phyloP scores from a whole-genome alignment of 164 flowering plant species.

The Pachysandra terminalis region DNA sequence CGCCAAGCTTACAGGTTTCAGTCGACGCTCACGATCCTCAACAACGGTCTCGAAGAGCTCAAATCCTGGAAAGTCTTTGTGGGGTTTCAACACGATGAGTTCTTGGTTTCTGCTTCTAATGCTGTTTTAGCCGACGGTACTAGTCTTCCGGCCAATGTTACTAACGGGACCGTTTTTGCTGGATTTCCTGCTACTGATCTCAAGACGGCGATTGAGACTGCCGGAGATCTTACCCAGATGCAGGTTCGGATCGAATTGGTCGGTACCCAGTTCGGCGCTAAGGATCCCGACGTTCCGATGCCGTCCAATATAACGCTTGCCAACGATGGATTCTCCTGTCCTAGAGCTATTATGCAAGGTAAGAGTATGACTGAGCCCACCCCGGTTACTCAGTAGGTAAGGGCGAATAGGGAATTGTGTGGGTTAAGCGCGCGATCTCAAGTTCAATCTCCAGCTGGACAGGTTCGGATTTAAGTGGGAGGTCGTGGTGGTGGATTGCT shows the following conservation, averaged over 20 bases:
- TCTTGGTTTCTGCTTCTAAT: constrained; percentile 63
- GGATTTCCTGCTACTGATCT: constrained; percentile 77
- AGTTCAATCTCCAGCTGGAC: too few species aligned
- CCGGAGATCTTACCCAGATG: constrained; percentile 75
- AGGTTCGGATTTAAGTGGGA: too few species aligned
- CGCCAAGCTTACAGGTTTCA: constrained; percentile 64
- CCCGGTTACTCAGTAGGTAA: too few species aligned
- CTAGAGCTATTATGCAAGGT: constrained; percentile 39
- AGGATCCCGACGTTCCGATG: constrained; percentile 50
- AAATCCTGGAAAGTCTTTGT: constrained; percentile 62
- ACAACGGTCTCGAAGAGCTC: constrained; percentile 55
- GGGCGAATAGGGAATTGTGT: too few species aligned
- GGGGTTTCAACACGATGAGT: constrained; percentile 56
- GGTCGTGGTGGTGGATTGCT: too few species aligned
- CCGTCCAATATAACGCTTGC: constrained; percentile 55
- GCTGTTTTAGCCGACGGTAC: constrained; percentile 73
- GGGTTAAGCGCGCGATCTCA: neutral
- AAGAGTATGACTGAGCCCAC: too few species aligned
- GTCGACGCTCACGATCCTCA: constrained; percentile 49
- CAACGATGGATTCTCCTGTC: constrained; percentile 74
- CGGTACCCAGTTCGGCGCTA: constrained; percentile 84
- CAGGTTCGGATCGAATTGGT: constrained; percentile 46
- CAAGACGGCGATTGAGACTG: constrained; percentile 74
- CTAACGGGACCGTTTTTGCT: constrained; percentile 63
- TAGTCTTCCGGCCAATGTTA: constrained; percentile 54